Conservation (phyloP, 2,329 filamentous ascomycete genomes). For the Colletotrichum sp. region DNA sequence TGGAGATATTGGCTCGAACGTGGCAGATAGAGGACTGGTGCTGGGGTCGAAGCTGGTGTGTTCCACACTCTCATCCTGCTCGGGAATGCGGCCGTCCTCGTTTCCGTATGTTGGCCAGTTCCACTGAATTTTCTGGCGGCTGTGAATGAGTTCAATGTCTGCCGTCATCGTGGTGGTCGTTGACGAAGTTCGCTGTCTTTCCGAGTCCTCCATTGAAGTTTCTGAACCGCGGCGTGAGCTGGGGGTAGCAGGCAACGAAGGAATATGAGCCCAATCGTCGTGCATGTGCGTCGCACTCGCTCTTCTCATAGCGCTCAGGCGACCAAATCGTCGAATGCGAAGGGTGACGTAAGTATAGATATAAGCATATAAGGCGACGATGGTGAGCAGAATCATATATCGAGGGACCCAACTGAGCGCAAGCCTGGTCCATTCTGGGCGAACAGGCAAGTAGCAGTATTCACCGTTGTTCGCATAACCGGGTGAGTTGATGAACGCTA, state of each 20-base stretch:
- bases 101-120: conserved; percentile 20
- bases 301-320: conserved; percentile 7
- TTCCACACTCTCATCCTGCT: background rate
- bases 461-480: conserved; percentile 69
- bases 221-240: conserved; percentile 24
- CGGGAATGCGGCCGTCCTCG: conserved; percentile 5
- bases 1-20: conserved; percentile 10
- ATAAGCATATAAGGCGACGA: conserved; percentile 68
- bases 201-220: conserved; percentile 16
- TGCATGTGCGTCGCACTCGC: conserved; percentile 12
- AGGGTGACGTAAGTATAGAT: conserved; percentile 73
- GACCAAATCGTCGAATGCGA: conserved; percentile 44
- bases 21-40: conserved; percentile 10
- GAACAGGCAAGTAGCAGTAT: conserved; percentile 72
- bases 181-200: conserved; percentile 8
- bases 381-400: conserved; percentile 69
- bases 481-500: conserved; percentile 65
- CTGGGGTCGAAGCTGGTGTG: background rate
- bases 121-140: conserved; percentile 20
- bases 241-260: conserved; percentile 30
- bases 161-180: conserved; percentile 5
- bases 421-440: conserved; percentile 72
- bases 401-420: conserved; percentile 76
- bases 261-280: conserved; percentile 4
- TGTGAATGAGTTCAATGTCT: conserved; percentile 15